phyloP scores from a whole-genome alignment of 352 stramenopile genomes.

The Pythium biforme region DNA sequence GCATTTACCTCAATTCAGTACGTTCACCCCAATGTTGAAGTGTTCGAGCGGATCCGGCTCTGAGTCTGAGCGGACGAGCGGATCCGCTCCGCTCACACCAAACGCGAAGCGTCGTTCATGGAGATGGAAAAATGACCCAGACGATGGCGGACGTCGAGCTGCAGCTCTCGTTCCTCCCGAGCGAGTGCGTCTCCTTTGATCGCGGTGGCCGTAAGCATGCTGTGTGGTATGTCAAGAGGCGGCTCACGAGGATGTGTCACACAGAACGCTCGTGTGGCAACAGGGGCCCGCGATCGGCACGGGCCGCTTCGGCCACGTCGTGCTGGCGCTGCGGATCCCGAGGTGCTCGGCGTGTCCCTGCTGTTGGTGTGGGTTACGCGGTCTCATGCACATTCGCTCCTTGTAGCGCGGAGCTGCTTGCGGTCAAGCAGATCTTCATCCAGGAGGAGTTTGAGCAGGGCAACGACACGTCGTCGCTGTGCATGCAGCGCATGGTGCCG shows the following conservation, averaged over 20 bases:
- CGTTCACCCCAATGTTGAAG: neutral
- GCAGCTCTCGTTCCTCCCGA: constrained; percentile 48
- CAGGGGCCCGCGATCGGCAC: constrained; percentile 59
- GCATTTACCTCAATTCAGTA: neutral
- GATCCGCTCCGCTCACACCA: neutral
- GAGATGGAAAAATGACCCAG: neutral
- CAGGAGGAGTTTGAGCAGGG: constrained; percentile 71
- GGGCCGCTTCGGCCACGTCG: constrained; percentile 72
- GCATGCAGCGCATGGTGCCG: constrained; percentile 50
- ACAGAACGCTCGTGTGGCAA: constrained; percentile 68
- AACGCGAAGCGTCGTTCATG: neutral
- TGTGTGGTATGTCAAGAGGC: neutral
- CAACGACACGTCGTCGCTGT: constrained; percentile 61
- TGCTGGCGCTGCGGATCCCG: constrained; percentile 60
- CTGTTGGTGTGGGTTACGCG: neutral
- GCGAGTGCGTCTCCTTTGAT: constrained; percentile 32
- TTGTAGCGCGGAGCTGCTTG: constrained; percentile 75
- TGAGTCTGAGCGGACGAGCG: neutral
- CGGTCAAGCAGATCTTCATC: constrained; percentile 88
- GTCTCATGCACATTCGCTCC: neutral
- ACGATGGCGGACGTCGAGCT: constrained; percentile 20
- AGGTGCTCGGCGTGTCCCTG: constrained; percentile 28
- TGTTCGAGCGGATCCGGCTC: neutral
- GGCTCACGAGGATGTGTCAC: neutral
- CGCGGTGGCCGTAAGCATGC: neutral